phyloP scores from a whole-genome alignment of 345 rosid species.

The Murraya paniculata region DNA sequence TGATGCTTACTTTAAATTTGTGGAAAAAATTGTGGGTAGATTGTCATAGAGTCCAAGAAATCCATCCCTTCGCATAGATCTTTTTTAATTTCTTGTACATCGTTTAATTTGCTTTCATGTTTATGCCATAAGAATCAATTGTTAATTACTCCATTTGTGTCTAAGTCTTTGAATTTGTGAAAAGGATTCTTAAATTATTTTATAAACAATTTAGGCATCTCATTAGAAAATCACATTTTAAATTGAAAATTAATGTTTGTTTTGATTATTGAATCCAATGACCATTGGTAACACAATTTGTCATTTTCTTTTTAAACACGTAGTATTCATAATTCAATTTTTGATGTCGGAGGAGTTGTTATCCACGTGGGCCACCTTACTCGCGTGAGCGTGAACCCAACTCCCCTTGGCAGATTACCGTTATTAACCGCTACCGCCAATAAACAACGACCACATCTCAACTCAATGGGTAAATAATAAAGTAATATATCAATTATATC shows the following conservation, averaged over 20 bases:
- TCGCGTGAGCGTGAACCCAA: neutral
- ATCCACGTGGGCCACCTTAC: neutral
- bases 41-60: neutral
- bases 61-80: neutral
- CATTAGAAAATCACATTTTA: neutral
- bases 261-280: no score
- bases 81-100: neutral
- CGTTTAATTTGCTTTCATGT: neutral
- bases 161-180: no score
- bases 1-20: conserved; percentile 29
- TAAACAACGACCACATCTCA: neutral
- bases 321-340: no score
- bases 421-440: conserved; percentile 16
- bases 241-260: no score
- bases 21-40: conserved; percentile 23
- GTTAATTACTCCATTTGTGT: neutral
- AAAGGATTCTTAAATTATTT: no score
- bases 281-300: no score
- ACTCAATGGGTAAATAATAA: neutral
- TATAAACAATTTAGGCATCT: neutral
- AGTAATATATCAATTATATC: no score
- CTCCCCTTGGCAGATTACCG: neutral
- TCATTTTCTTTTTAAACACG: no score
- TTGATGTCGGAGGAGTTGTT: neutral
- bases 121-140: neutral